Percentiles rank a stretch among this genome's conserved stretches.
Evolutionary conservation across 164 flowering plant genomes (phyloP).

Genomic region (Vitis cinerea): DNA sequence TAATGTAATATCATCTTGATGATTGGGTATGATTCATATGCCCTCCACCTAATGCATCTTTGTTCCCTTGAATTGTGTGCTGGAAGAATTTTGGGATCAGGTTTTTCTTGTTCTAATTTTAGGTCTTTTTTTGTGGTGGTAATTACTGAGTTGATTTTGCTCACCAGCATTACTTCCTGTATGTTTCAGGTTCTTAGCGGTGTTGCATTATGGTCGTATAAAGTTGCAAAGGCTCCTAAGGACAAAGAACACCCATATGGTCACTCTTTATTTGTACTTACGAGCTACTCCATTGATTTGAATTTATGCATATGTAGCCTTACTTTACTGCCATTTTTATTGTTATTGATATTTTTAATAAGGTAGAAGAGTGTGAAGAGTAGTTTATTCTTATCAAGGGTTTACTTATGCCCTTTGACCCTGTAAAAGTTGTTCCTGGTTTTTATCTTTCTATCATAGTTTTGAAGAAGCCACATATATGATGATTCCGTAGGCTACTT

Average conservation of each 20-base stretch:
- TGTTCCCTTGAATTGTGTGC: background rate
- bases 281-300: slow-evolving; percentile 33
- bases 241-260: slow-evolving; percentile 99
- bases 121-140: background rate
- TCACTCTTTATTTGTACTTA: slow-evolving; percentile 59
- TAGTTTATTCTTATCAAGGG: too few species aligned
- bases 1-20: background rate
- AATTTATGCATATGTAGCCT: slow-evolving; percentile 12
- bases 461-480: too few species aligned
- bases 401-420: too few species aligned
- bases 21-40: background rate
- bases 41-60: background rate
- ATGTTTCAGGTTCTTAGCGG: slow-evolving; percentile 85
- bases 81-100: background rate
- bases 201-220: slow-evolving; percentile 77
- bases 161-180: slow-evolving; percentile 6
- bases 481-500: too few species aligned
- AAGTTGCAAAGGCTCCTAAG: slow-evolving; percentile 82
- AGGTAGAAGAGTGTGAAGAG: background rate
- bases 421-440: too few species aligned
- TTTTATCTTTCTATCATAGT: too few species aligned
- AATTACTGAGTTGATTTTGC: background rate
- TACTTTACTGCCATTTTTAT: background rate
- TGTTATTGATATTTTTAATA: background rate
- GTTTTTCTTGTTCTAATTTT: background rate